phyloP scores from a whole-genome alignment of 2,329 filamentous ascomycete species.

The Fusarium coicis region DNA sequence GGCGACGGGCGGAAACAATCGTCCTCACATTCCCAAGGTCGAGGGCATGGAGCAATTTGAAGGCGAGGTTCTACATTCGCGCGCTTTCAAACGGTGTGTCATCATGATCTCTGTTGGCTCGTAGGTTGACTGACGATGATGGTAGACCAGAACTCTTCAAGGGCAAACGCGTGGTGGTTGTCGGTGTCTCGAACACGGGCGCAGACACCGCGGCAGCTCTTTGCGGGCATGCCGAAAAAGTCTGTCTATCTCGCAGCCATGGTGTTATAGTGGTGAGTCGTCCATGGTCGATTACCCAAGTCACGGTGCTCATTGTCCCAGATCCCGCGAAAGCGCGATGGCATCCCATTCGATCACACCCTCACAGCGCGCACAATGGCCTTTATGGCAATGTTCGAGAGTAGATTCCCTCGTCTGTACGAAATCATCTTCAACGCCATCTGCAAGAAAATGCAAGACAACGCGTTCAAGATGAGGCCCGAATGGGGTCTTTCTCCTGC shows the following conservation, averaged over 20 bases:
- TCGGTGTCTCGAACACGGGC: slow-evolving; percentile 55
- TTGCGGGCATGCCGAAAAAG: slow-evolving; percentile 48
- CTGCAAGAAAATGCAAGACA: slow-evolving; percentile 36
- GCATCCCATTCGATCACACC: slow-evolving; percentile 49
- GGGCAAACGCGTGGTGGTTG: slow-evolving; percentile 55
- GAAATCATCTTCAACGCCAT: slow-evolving; percentile 41
- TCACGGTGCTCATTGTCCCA: neutral
- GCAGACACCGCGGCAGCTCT: slow-evolving; percentile 48
- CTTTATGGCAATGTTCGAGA: slow-evolving; percentile 46
- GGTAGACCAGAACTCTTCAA: slow-evolving; percentile 47
- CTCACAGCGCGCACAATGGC: slow-evolving; percentile 49
- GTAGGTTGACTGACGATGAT: fast-evolving
- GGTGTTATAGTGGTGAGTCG: slow-evolving; percentile 50
- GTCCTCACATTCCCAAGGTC: slow-evolving; percentile 50
- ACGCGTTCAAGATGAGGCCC: slow-evolving; percentile 39
- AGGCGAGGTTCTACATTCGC: slow-evolving; percentile 54
- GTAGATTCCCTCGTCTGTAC: slow-evolving; percentile 32
- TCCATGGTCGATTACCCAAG: neutral
- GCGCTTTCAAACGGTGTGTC: slow-evolving; percentile 48
- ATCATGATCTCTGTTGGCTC: fast-evolving
- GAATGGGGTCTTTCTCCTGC: slow-evolving; percentile 46
- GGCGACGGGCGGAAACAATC: slow-evolving; percentile 48
- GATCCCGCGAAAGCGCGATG: slow-evolving; percentile 48
- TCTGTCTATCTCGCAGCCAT: slow-evolving; percentile 56
- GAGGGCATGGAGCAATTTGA: slow-evolving; percentile 51